phyloP scores from a whole-genome alignment of 2,329 filamentous ascomycete genomes.

The Botrytis pseudocinerea region DNA sequence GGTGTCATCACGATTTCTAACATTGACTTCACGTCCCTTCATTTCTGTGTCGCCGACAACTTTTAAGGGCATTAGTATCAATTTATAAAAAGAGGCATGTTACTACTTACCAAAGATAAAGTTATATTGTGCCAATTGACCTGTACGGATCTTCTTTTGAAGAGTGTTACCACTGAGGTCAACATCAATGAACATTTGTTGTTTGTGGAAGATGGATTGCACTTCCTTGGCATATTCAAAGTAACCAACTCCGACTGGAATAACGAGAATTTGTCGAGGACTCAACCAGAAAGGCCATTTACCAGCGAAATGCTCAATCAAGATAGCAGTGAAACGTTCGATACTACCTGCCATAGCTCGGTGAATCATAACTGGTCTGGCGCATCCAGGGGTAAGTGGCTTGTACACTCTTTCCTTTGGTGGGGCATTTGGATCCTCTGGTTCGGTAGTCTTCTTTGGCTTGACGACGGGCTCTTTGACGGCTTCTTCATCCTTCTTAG shows the following conservation, averaged over 20 bases:
- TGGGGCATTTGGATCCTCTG: conserved; percentile 42
- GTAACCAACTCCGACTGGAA: conserved; percentile 72
- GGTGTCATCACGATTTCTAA: conserved; percentile 64
- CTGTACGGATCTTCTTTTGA: conserved; percentile 86
- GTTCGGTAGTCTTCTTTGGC: conserved; percentile 45
- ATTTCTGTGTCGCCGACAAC: conserved; percentile 64
- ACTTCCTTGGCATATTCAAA: conserved; percentile 76
- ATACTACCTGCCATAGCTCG: conserved; percentile 76
- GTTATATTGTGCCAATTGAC: conserved; percentile 79
- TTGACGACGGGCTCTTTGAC: conserved; percentile 42
- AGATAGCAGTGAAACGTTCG: conserved; percentile 69
- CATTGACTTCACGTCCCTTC: conserved; percentile 60
- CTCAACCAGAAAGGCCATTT: conserved; percentile 91
- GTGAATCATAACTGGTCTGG: conserved; percentile 83
- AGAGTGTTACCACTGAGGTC: conserved; percentile 77
- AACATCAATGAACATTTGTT: conserved; percentile 69
- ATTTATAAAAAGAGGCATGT: no score
- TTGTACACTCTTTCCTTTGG: conserved; percentile 49
- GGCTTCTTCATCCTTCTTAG: conserved; percentile 43
- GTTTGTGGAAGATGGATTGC: conserved; percentile 64
- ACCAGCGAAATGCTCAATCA: conserved; percentile 81
- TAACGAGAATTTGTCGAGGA: conserved; percentile 77
- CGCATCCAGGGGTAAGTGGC: conserved; percentile 65
- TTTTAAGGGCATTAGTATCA: conserved; percentile 35
- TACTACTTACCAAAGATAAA: conserved; percentile 70